Base-by-base conservation (phyloP, 352 stramenopile genomes). In the Phytophthora ohioensis region DNA sequence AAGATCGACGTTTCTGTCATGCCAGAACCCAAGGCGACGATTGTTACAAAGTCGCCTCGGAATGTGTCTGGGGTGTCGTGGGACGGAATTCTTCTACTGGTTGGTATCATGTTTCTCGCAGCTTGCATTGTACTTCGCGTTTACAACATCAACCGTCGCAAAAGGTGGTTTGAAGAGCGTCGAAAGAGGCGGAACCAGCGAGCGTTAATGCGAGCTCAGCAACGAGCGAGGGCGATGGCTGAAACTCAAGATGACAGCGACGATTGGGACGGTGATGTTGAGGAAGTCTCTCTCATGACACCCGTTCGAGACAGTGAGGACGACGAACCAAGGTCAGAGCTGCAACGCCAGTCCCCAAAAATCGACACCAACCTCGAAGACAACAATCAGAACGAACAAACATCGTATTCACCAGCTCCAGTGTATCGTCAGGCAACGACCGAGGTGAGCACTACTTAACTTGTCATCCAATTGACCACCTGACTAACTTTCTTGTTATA, bases 271-370 rank as follows among this genome's bases (percentile, higher is more conserved):
- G 39, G 32, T 15, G 47, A 64, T 5, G 64, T 79, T 15, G 81
- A 90, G 52, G 84, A 81, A 17, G 77, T 89, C 3, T 55, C 63
- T n/a, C 79, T 85, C 27, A 82, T 89, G 58, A 74, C 69, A 48
- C 75, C 60, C 3, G 32, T 52, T 17, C 56, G 41, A 35, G 65
- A 79, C n/a, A 62, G 54, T 10, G 41, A 76, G 41, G 56, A 69
- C 27, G 70, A 84, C 6, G 69, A 76, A 38, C 45, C 75, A 30
- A 63, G 47, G 4, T 51, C 60, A 3, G 69, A 73, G 17, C 64
- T 69, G 21, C 42, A 64, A 36, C 45, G 12, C 5, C 31, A 56
- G 15, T 53, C 59, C 11, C n/a, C 51, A 1, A 43, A 64, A 1
- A 35, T 47, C 8, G 63, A 69, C 46, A 69, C 59, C 3, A 63